These are phyloP conservation scores for Scenedesmus sp. DNA, from an alignment of 163 green algal species.

Conservation along the genomic window DNA sequence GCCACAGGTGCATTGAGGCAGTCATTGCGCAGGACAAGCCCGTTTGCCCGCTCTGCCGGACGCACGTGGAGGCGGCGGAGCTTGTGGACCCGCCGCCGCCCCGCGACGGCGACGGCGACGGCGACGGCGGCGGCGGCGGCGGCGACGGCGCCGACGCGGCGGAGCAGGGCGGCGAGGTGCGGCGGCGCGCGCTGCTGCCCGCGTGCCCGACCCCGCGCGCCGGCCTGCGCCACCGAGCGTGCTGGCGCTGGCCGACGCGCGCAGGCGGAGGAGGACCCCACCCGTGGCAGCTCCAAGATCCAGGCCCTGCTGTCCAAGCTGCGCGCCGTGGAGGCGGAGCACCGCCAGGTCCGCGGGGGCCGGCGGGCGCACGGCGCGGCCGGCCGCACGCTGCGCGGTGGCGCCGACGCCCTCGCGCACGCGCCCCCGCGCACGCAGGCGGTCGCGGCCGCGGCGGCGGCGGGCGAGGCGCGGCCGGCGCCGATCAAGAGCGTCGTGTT, in stretches of 20 bases:
- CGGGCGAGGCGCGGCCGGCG: not conserved
- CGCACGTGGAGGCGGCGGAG: slow-evolving; percentile 20
- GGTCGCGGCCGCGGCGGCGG: not conserved
- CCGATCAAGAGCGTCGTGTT: slow-evolving; percentile 66
- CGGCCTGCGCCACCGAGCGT: too few species aligned
- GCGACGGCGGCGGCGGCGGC: not conserved
- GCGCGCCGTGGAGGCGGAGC: not conserved
- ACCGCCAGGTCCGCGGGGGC: not conserved
- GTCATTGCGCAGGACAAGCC: slow-evolving; percentile 55
- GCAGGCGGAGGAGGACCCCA: too few species aligned
- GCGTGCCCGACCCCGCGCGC: too few species aligned
- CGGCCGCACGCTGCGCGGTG: too few species aligned
- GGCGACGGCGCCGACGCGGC: too few species aligned
- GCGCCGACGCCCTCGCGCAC: too few species aligned
- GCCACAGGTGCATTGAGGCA: slow-evolving; percentile 63
- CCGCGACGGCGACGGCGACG: not conserved
- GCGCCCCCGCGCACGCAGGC: slow-evolving; percentile 3
- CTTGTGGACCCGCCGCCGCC: slow-evolving; percentile 53
- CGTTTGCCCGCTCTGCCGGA: slow-evolving; percentile 64
- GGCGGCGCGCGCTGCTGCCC: too few species aligned
- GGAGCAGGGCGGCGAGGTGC: too few species aligned
- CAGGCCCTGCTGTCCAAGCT: slow-evolving; percentile 24
- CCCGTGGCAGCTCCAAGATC: slow-evolving; percentile 42
- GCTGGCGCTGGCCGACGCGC: too few species aligned
- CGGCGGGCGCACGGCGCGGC: too few species aligned